Base-by-base conservation (phyloP, 495 filamentous ascomycete genomes). In the Talaromyces proteolyticus region DNA sequence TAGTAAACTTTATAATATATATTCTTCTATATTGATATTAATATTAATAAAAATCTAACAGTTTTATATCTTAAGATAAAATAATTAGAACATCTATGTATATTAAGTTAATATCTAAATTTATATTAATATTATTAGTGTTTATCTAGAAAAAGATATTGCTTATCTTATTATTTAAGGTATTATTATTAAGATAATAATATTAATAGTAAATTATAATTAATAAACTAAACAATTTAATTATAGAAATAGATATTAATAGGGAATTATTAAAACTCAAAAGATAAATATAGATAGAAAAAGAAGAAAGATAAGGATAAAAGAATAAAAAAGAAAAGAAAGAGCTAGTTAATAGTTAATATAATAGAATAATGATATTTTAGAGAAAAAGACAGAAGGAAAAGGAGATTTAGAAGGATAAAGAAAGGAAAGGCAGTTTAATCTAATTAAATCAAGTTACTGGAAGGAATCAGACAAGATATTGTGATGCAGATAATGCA, bases 341-440 rank as follows among this genome's bases (percentile, higher is more conserved):
- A 16, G 21, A 6, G 7, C 7, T 42, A 42, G 6, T 16, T 42
- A 42, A 16, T n/a, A n/a, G n/a, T n/a, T n/a, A n/a, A n/a, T n/a
- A n/a, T n/a, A n/a, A n/a, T n/a, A n/a, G n/a, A n/a, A n/a, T n/a
- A n/a, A n/a, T n/a, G n/a, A n/a, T n/a, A n/a, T n/a, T n/a, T n/a
- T n/a, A n/a, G n/a, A n/a, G n/a, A n/a, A n/a, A 24, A 3, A 23
- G 8, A 45, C 3, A 23, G 3, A 24, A 24, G 43, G 10, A 14
- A 20, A 3, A 3, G 10, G 14, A 45, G 10, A 3, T 16, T 24
- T 45, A 45, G 24, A 45, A 45, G 24, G 20, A 45, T 45, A 23
- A 24, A 7, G 24, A 24, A 45, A 45, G 24, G 43, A 45, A 23
- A 45, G n/a, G n/a, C n/a, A n/a, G n/a, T n/a, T n/a, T n/a, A n/a